Evolutionary conservation across 2,329 filamentous ascomycete genomes (phyloP).

Genomic region (Xylaria multiplex): DNA sequence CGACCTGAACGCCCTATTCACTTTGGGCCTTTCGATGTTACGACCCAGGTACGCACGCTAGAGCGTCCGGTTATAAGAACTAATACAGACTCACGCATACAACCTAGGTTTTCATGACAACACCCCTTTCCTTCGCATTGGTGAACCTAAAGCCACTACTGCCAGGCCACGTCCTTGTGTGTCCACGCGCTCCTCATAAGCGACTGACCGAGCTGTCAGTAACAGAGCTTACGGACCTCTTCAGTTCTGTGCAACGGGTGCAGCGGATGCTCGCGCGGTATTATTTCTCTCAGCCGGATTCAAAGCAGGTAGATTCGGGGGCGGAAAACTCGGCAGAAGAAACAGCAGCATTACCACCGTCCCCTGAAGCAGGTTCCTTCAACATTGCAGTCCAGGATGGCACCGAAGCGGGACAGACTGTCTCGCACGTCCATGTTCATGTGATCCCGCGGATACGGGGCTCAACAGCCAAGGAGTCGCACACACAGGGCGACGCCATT

Average conservation of each 20-base stretch:
- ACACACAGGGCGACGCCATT: conserved; percentile 56
- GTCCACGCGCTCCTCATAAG: conserved; percentile 73
- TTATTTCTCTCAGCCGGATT: conserved; percentile 56
- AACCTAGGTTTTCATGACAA: conserved; percentile 83
- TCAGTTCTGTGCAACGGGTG: conserved; percentile 84
- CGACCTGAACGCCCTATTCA: conserved; percentile 56
- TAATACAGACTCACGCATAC: conserved; percentile 7
- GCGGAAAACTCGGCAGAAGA: conserved; percentile 10
- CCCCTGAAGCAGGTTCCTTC: conserved; percentile 73
- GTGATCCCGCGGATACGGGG: conserved; percentile 50
- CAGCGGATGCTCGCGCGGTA: conserved; percentile 75
- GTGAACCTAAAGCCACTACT: conserved; percentile 96
- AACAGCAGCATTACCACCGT: conserved; percentile 59
- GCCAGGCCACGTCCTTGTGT: conserved; percentile 92
- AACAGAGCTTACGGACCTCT: conserved; percentile 81
- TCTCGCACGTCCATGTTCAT: conserved; percentile 92
- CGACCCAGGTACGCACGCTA: conserved; percentile 69
- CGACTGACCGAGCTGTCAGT: conserved; percentile 79
- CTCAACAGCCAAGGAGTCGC: conserved; percentile 44
- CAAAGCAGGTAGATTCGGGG: neutral
- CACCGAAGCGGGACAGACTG: conserved; percentile 88
- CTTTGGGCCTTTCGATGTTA: conserved; percentile 82
- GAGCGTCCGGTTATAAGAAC: too few species aligned
- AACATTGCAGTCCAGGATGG: conserved; percentile 98
- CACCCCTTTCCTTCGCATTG: conserved; percentile 82